Conservation (phyloP, 1,139 yeast genomes). For the Suhomyces coccinellae region DNA sequence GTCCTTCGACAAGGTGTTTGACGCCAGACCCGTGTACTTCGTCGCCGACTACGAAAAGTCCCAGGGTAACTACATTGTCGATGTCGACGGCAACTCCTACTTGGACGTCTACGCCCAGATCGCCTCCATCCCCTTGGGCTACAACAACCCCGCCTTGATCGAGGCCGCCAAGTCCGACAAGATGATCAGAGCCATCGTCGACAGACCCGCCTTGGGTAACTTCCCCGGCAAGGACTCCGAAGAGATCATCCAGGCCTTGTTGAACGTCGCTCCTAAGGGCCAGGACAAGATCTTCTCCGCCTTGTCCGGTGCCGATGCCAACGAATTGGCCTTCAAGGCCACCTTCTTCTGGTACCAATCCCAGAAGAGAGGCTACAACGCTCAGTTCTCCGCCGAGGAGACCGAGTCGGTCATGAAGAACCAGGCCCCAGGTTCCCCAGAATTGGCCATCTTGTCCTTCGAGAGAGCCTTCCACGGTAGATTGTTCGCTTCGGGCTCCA, state of each 20-base stretch:
- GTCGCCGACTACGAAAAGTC: slow-evolving; percentile 70
- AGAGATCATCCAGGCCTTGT: slow-evolving; percentile 54
- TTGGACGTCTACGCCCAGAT: slow-evolving; percentile 78
- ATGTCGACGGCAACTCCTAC: slow-evolving; percentile 66
- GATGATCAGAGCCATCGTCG: slow-evolving; percentile 66
- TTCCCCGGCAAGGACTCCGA: slow-evolving; percentile 67
- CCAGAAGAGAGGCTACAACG: slow-evolving; percentile 53
- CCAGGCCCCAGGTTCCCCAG: slow-evolving; percentile 73
- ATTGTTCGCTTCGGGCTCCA: slow-evolving; percentile 73
- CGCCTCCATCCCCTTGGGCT: slow-evolving; percentile 76
- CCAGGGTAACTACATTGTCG: slow-evolving; percentile 67
- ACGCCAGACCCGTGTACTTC: slow-evolving; percentile 66
- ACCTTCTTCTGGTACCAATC: slow-evolving; percentile 76
- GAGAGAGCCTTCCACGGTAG: slow-evolving; percentile 82
- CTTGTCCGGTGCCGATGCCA: slow-evolving; percentile 80
- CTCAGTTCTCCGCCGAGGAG: slow-evolving; percentile 60
- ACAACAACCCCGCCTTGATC: slow-evolving; percentile 70
- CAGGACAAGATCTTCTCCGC: slow-evolving; percentile 72
- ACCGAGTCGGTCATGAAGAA: slow-evolving; percentile 62
- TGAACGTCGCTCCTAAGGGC: slow-evolving; percentile 71
- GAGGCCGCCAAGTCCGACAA: slow-evolving; percentile 63
- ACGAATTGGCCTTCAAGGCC: slow-evolving; percentile 82
- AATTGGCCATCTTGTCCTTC: slow-evolving; percentile 70
- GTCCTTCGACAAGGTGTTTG: slow-evolving; percentile 56
- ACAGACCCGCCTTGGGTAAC: slow-evolving; percentile 78